Evolutionary conservation across 352 stramenopile species (phyloP), one percentile per base, ranked within the genome.

Genomic region (Phytopythium boreale): DNA sequence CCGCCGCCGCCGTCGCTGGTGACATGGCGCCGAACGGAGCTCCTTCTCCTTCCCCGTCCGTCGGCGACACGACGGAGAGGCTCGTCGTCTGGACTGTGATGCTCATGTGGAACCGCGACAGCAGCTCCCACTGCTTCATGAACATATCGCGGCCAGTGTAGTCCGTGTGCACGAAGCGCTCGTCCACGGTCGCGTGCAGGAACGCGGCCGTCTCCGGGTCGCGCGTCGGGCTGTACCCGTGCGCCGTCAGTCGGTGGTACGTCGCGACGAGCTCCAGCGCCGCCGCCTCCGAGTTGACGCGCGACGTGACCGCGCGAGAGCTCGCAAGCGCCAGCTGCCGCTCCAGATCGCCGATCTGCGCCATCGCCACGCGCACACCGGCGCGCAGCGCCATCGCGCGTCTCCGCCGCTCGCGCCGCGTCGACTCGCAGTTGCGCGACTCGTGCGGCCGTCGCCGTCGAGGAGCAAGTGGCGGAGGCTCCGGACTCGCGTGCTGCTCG

Each of bases 71-170:
- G 19, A 71, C 43, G 53, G 72, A 29, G 22, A 76, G n/a, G 11
- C 36, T 56, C 27, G 66, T 51, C 12, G 60, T 44, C 17, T 70
- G 56, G 39, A 72, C 71, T 7, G 64, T 63, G 20, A 86, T 43
- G 39, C 69, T 56, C 14, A 51, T 47, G 56, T 86, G 77, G 51
- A 61, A 71, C 26, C 66, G 61, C 17, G 77, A 80, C 20, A 77
- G 26, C 27, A 75, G 67, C 27, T 79, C 66, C 72, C 73, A 86
- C 63, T 86, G 77, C 61, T 76, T 59, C 51, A 80, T 57, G n/a
- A 86, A 78, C 9, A 74, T 63, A 7, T 61, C 34, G 22, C 67
- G 55, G 0, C 74, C 77, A 5, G 59, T 60, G 64, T 74, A 82
- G 31, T 86, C 77, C 4, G 67, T 57, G 20, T 69, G 74, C 47